Base-by-base conservation (phyloP, 371 early-diverging fungal species). In the Capillidium rhysosporum region DNA sequence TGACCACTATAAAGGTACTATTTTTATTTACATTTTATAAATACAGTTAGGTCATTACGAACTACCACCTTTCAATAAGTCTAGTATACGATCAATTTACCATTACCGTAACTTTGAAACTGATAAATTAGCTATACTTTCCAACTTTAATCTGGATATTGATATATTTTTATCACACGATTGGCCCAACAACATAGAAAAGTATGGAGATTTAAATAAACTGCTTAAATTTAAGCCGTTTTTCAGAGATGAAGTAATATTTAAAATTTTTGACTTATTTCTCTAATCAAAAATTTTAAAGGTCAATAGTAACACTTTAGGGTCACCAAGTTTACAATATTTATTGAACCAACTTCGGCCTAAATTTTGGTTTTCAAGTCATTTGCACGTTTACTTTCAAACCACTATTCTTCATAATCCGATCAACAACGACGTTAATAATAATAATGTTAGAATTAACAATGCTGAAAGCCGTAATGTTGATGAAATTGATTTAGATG, bases 111-210 rank as follows among this genome's bases (percentile, higher is more conserved):
- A 82, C 56, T 90, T 73, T 59, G 91, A 93, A 57, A 77, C 80
- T 4, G 65, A 65, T 52, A 84, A 85, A 58, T 59, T 92, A 54
- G 55, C 79, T 21, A 83, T 80, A 66, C 72, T 82, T 34, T 39
- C 51, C 7, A 34, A 16, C 21, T 43, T 43, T 18, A 18, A 43
- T 21, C 56, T 75, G 14, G 80, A 84, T 0, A 41, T 93, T 39
- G 94, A 96, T 58, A 71, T 95, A 9, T 82, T 96, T 49, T 53
- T 93, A 1, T 89, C 92, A 4, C 98, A 98, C 60, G 98, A 98
- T 63, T 98, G 98, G 98, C 98, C 98, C 0, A 67, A 71, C 23
- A 78, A 80, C 2, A 84, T 95, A 25, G 84, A 86, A 46, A 62
- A 70, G 21, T 78, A 80, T 64, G 97, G 97, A 1, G 68, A 95